phyloP scores from a whole-genome alignment of 2,329 filamentous ascomycete species.

The Sporothrix inflata region DNA sequence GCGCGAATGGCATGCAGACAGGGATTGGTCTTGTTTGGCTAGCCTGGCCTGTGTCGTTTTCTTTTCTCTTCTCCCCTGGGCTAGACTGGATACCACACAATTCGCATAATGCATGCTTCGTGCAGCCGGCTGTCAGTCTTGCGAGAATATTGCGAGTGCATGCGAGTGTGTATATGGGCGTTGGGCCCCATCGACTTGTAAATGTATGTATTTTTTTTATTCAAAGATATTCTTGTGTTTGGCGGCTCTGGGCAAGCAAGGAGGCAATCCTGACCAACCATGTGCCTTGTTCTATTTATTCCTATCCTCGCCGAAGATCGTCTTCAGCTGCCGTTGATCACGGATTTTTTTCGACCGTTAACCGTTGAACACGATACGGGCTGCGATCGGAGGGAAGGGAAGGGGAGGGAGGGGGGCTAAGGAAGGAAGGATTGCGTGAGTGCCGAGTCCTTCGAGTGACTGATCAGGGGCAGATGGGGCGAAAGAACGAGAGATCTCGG shows the following conservation, averaged over 20 bases:
- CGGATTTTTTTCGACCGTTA: not conserved
- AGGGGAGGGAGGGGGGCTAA: not conserved
- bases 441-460: conserved; percentile 13
- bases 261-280: not conserved
- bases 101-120: not conserved
- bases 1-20: conserved; percentile 19
- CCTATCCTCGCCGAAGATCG: not conserved
- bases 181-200: too few relatives aligned
- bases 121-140: not conserved
- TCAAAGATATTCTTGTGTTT: not conserved
- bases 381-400: conserved; percentile 1
- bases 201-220: too few relatives aligned
- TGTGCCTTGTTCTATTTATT: not conserved
- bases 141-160: not conserved
- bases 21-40: not conserved
- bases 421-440: conserved; percentile 15
- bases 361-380: conserved; percentile 8
- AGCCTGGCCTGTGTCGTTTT: not conserved
- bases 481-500: not conserved
- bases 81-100: not conserved
- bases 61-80: not conserved
- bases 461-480: conserved; percentile 14
- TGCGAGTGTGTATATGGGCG: not conserved
- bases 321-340: conserved; percentile 1
- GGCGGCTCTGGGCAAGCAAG: not conserved